Percentiles rank a stretch among this genome's conserved stretches.
phyloP scores from a whole-genome alignment of 768 basidiomycete species.

The Tulasnella sp. region DNA sequence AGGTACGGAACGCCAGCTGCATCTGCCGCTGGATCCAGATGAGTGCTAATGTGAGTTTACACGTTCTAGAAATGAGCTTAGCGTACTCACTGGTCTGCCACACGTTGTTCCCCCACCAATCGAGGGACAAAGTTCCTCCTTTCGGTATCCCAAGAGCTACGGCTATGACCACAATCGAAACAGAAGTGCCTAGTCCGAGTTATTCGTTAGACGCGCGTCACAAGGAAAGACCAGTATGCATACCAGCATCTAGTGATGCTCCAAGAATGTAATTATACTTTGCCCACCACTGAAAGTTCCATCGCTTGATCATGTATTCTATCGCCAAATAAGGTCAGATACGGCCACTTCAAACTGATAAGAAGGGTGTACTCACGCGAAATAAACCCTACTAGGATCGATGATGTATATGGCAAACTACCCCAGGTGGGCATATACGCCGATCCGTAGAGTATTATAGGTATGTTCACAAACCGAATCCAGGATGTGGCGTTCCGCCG shows the following conservation, averaged over 20 bases:
- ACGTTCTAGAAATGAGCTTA: background rate
- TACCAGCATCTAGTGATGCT: constrained; percentile 23
- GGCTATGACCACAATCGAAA: constrained; percentile 32
- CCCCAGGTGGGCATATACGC: constrained; percentile 32
- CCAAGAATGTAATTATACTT: constrained; percentile 23
- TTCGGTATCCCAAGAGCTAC: constrained; percentile 29
- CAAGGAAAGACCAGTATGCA: constrained; percentile 17
- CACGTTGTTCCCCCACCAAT: constrained; percentile 31
- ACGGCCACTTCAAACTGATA: background rate
- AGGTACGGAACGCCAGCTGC: background rate
- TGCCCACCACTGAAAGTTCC: constrained; percentile 22
- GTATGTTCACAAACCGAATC: constrained; percentile 28
- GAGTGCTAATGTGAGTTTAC: background rate
- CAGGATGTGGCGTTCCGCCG: constrained; percentile 26
- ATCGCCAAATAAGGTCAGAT: background rate
- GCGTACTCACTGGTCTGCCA: constrained; percentile 4
- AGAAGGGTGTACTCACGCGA: constrained; percentile 34
- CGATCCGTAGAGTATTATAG: constrained; percentile 32
- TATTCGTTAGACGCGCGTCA: background rate
- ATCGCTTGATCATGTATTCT: constrained; percentile 21
- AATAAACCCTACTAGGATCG: constrained; percentile 32
- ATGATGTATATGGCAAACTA: constrained; percentile 35
- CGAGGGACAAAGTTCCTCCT: constrained; percentile 21
- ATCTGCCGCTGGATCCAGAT: background rate
- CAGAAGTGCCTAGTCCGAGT: constrained; percentile 24